Conservation (phyloP, 179 eudicot species). For the Amaranthus tricolor region DNA sequence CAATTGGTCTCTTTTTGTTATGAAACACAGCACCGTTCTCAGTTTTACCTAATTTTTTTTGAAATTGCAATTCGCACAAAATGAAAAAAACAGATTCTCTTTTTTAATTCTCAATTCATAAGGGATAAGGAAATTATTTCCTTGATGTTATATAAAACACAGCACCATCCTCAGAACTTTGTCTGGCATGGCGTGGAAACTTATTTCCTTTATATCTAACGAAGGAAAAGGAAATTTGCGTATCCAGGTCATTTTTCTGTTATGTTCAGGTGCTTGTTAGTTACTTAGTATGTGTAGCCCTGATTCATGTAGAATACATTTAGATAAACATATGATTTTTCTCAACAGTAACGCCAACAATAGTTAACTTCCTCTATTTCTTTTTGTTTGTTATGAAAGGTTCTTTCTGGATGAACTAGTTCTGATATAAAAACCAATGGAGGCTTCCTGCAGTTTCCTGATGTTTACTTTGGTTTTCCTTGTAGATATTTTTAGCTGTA, state of each 20-base stretch:
- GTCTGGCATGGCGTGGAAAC: background rate
- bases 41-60: too few species aligned
- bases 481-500: background rate
- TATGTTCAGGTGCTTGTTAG: background rate
- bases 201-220: background rate
- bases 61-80: too few species aligned
- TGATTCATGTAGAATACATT: background rate
- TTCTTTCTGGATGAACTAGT: background rate
- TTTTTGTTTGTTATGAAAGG: background rate
- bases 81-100: too few species aligned
- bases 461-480: background rate
- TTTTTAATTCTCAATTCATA: too few species aligned
- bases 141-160: background rate
- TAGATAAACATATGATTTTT: background rate
- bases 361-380: background rate
- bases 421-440: background rate
- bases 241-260: slow-evolving; percentile 2
- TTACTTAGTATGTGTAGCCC: background rate
- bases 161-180: background rate
- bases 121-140: too few species aligned
- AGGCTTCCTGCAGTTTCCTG: background rate
- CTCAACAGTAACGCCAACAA: background rate
- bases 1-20: background rate
- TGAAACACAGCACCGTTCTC: background rate
- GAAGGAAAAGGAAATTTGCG: background rate